Conservation (phyloP, 1,139 yeast species). For the Kodamaea ohmeri region DNA sequence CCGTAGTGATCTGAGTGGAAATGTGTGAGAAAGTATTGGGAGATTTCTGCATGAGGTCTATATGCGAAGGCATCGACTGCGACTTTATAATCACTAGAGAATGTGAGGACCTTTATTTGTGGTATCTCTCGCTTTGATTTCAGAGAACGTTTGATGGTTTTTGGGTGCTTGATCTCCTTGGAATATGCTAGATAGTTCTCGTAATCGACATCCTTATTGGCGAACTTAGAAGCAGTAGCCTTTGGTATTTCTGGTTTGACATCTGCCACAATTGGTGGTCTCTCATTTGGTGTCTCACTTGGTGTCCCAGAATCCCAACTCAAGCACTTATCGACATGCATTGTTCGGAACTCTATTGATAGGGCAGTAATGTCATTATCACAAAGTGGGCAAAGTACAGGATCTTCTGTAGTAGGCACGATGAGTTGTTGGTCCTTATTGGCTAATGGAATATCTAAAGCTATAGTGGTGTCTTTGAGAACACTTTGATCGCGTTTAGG, state of each 20-base stretch:
- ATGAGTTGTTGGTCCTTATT: neutral
- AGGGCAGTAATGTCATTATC: constrained; percentile 30
- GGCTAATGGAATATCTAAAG: neutral
- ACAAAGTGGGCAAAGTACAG: constrained; percentile 52
- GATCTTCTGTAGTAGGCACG: neutral
- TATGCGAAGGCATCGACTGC: constrained; percentile 72
- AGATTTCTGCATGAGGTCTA: constrained; percentile 44
- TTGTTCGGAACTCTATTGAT: constrained; percentile 41
- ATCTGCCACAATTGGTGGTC: too few relatives aligned
- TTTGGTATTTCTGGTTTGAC: constrained; percentile 4
- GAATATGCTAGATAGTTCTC: constrained; percentile 3
- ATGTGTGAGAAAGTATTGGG: constrained; percentile 66
- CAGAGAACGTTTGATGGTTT: constrained; percentile 15
- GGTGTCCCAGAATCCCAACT: too few relatives aligned
- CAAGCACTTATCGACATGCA: constrained; percentile 61
- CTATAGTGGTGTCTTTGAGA: neutral
- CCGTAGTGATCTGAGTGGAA: constrained; percentile 94
- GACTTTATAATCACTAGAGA: constrained; percentile 33
- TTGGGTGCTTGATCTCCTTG: constrained; percentile 23
- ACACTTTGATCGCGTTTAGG: neutral
- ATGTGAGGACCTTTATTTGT: constrained; percentile 49
- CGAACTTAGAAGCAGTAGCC: constrained; percentile 1
- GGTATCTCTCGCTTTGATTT: constrained; percentile 47
- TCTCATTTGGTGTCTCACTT: too few relatives aligned
- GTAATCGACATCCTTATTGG: constrained; percentile 11